Conservation (phyloP, 352 stramenopile genomes). For the Pythium grandisporangium region DNA sequence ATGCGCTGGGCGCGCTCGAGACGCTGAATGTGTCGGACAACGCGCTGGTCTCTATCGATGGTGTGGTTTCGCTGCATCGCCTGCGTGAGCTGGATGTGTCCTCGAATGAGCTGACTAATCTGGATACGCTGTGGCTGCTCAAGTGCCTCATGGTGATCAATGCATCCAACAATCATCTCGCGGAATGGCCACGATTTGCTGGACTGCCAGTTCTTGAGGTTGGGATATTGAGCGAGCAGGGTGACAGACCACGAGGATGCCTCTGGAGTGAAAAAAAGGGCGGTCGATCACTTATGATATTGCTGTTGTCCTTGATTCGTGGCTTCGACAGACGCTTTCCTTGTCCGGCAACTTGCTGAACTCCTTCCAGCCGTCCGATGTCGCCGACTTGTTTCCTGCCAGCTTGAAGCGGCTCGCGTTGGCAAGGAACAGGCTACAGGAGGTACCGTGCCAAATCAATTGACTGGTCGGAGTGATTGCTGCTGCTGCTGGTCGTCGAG, state of each 20-base stretch:
- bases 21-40: conserved; percentile 45
- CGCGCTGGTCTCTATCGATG: conserved; percentile 30
- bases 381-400: conserved; percentile 21
- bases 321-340: conserved; percentile 33
- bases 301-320: background rate
- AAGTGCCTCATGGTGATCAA: conserved; percentile 33
- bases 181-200: conserved; percentile 37
- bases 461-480: background rate
- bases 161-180: conserved; percentile 48
- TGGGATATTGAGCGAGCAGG: too few species aligned
- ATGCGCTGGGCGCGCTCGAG: conserved; percentile 28
- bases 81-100: conserved; percentile 44
- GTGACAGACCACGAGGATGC: too few species aligned
- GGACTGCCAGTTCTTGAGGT: conserved; percentile 30
- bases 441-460: conserved; percentile 15
- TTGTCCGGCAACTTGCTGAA: conserved; percentile 51
- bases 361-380: conserved; percentile 15
- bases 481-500: background rate
- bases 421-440: conserved; percentile 51
- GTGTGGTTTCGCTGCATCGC: conserved; percentile 19
- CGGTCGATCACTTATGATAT: background rate
- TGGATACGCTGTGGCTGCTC: conserved; percentile 26
- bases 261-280: too few species aligned
- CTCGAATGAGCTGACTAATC: conserved; percentile 39
- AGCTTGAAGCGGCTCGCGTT: conserved; percentile 35